Evolutionary conservation across 768 basidiomycete genomes (phyloP), one percentile per base, ranked within the genome.

Genomic region (Stropharia rugosoannulata): DNA sequence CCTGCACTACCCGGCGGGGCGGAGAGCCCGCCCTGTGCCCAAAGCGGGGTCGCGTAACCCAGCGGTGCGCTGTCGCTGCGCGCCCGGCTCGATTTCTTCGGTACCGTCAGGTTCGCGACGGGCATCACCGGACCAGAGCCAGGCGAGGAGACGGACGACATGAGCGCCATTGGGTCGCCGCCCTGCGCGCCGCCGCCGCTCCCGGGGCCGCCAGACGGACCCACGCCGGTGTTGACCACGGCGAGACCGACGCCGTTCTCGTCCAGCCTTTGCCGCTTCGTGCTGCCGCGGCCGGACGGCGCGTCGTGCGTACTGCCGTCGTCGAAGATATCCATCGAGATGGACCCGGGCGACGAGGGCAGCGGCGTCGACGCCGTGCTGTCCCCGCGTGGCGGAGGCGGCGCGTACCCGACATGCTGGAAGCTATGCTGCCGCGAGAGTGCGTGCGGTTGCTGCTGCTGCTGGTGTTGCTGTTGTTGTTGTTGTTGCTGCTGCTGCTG

Each of bases 61-160:
- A 89, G 68, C 38, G 87, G 87, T 15, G 87, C 71, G 32, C 81
- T 83, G 63, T 89, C 86, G 62, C 85, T 87, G 63, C 86, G 70
- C 32, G 85, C 85, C n/a, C 86, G 76, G 49, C 78, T 64, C 46
- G 74, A 64, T 66, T 76, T 78, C 69, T 78, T 78, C 57, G 63
- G 67, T 46, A 66, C 69, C 11, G 56, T 58, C 56, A 68, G 51
- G 18, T 49, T 64, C 15, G 65, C 39, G 19, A 66, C 56, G 3
- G 29, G 9, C 29, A 50, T 62, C 25, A 56, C 60, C 1, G 60
- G 61, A 22, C 64, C 68, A 0, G 65, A 65, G 1, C 70, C 74
- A 15, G 73, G 73, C 1, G 72, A 69, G 2, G 72, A 70, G 11
- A 73, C 64, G 2, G 72, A 69, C 2, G 72, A 70, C 22, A 74